A percentile compares a stretch with the other conserved stretches of the same genome.
Evolutionary conservation across 495 filamentous ascomycete species (phyloP).

Genomic region (Aspergillus diversus): DNA sequence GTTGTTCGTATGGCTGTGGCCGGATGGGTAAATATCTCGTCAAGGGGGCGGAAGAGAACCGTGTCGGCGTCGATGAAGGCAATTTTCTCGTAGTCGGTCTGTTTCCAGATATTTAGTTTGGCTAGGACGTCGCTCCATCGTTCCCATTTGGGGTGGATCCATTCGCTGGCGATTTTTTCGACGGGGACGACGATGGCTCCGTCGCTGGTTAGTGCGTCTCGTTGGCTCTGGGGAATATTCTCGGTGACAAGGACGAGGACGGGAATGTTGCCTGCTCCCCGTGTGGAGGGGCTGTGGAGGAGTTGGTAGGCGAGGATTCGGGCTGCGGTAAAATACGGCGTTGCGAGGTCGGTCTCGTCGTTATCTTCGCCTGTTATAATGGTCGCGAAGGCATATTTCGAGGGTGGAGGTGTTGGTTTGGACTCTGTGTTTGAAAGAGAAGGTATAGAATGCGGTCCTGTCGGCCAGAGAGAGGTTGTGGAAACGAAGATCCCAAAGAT

Average conservation of each 20-base stretch:
- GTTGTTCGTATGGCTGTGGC: background rate
- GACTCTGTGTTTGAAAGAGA: background rate
- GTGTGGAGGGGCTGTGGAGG: conserved; percentile 39
- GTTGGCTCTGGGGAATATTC: conserved; percentile 26
- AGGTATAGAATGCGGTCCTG: background rate
- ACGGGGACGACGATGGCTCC: conserved; percentile 34
- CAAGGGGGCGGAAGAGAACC: background rate
- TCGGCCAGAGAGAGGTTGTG: background rate
- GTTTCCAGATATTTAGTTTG: conserved; percentile 7
- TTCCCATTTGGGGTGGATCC: conserved; percentile 7
- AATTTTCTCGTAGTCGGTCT: conserved; percentile 7
- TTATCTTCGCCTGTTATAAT: conserved; percentile 6
- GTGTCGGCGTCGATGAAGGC: conserved; percentile 8
- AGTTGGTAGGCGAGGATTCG: conserved; percentile 50
- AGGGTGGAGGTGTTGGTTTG: background rate
- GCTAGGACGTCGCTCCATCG: conserved; percentile 3
- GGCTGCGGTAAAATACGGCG: conserved; percentile 43
- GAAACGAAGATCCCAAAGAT: background rate
- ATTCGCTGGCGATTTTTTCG: conserved; percentile 2
- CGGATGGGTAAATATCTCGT: background rate
- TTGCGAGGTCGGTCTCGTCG: conserved; percentile 20
- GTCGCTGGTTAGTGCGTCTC: conserved; percentile 32
- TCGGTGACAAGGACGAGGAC: conserved; percentile 42
- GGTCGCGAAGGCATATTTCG: conserved; percentile 6
- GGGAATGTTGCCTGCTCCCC: conserved; percentile 30